phyloP scores from a whole-genome alignment of 352 stramenopile species.

The Globisporangium uncinulatum region DNA sequence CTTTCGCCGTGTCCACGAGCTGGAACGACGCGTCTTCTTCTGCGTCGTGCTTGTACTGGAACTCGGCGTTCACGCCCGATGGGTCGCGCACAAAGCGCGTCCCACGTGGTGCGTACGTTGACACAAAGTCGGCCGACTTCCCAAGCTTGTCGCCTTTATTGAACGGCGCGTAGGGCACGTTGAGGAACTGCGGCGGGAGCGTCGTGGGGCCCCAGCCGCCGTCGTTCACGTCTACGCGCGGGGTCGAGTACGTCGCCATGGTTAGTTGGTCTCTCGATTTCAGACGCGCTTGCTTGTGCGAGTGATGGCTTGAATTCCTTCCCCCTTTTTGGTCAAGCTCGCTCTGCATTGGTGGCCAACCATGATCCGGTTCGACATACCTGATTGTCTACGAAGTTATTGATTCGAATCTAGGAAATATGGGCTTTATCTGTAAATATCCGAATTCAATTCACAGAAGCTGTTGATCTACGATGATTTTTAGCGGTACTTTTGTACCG shows the following conservation, averaged over 20 bases:
- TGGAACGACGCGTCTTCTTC: slow-evolving; percentile 91
- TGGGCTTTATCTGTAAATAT: not conserved
- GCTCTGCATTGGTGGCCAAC: not conserved
- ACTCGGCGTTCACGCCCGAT: slow-evolving; percentile 88
- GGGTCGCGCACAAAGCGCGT: slow-evolving; percentile 57
- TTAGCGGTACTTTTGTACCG: no score
- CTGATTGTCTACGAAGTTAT: not conserved
- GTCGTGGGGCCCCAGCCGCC: slow-evolving; percentile 80
- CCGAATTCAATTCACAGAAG: no score
- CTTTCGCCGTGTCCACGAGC: slow-evolving; percentile 92
- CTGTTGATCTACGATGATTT: no score
- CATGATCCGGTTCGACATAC: not conserved
- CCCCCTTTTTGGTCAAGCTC: not conserved
- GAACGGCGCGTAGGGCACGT: slow-evolving; percentile 95
- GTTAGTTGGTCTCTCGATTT: slow-evolving; percentile 1
- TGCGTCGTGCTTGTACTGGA: slow-evolving; percentile 92
- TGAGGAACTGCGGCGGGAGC: slow-evolving; percentile 88
- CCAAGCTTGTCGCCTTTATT: slow-evolving; percentile 94
- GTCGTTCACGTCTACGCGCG: slow-evolving; percentile 77
- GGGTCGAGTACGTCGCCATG: slow-evolving; percentile 76
- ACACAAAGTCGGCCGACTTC: slow-evolving; percentile 92
- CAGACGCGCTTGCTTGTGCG: no score
- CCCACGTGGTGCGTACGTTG: slow-evolving; percentile 59
- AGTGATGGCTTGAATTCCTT: not conserved
- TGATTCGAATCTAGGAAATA: not conserved